These are phyloP conservation scores for Ocimum tenuiflorum DNA, from an alignment of 257 asterid species.

Conservation along the genomic window DNA sequence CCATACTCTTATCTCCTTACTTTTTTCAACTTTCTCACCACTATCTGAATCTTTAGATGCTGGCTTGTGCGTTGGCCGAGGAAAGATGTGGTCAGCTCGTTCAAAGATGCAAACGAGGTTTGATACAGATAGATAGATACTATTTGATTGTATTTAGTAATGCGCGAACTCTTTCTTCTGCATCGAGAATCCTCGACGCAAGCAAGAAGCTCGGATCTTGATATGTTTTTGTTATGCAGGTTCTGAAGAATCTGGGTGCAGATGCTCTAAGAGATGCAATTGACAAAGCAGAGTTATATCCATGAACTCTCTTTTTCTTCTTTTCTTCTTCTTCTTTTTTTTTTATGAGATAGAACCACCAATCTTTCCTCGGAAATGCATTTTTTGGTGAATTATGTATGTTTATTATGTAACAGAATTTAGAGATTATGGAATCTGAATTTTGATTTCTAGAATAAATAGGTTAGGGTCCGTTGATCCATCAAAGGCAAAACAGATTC, in stretches of 20 bases:
- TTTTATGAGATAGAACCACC: too few relatives aligned
- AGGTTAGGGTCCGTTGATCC: too few relatives aligned
- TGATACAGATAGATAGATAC: not conserved
- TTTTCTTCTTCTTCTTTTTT: too few relatives aligned
- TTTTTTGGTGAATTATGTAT: too few relatives aligned
- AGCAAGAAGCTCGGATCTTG: not conserved
- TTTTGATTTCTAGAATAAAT: not conserved
- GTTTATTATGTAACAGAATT: not conserved
- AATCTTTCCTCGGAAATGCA: too few relatives aligned
- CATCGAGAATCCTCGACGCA: not conserved
- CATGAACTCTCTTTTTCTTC: too few relatives aligned
- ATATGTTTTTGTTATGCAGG: conserved; percentile 23
- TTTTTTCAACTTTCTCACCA: not conserved
- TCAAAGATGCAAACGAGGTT: conserved; percentile 80
- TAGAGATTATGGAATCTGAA: not conserved
- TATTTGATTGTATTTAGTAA: not conserved
- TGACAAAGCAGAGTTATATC: conserved; percentile 34
- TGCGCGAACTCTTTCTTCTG: not conserved
- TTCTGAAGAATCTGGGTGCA: conserved; percentile 39
- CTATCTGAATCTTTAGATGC: conserved; percentile 34
- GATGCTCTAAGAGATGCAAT: conserved; percentile 46
- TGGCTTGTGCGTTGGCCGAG: conserved; percentile 58
- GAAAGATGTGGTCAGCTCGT: conserved; percentile 42
- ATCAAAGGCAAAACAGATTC: too few relatives aligned
- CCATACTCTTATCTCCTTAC: conserved; percentile 6